These are phyloP conservation scores for Toxoplasma gondii DNA, from an alignment of 169 alveolate genomes.

Conservation along the genomic window DNA sequence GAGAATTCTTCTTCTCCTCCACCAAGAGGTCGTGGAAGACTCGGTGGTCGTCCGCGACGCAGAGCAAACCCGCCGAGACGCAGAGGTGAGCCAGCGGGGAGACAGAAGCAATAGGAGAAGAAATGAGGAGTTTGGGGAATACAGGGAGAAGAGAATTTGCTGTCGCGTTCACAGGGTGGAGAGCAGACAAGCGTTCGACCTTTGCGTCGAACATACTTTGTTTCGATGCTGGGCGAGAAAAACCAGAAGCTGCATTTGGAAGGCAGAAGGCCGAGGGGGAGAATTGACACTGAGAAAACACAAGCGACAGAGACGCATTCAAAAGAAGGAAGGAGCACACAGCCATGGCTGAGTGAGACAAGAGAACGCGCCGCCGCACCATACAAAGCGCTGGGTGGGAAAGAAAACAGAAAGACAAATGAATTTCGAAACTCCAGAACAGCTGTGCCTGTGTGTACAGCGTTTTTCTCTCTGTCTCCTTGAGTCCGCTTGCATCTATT, in stretches of 20 bases:
- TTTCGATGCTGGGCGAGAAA: neutral
- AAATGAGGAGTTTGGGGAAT: neutral
- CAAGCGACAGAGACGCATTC: neutral
- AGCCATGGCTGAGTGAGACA: neutral
- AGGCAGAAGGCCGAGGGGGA: neutral
- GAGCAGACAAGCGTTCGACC: no score
- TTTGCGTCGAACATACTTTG: no score
- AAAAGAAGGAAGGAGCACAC: neutral
- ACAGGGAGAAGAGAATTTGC: no score
- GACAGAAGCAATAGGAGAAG: neutral
- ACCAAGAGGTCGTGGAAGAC: constrained; percentile 23
- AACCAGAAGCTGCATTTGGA: neutral
- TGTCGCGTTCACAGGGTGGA: no score
- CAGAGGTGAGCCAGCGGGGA: constrained; percentile 6
- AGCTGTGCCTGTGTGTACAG: no score
- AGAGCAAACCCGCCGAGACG: neutral
- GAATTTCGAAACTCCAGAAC: no score
- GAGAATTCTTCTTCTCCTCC: neutral
- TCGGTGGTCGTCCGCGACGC: neutral
- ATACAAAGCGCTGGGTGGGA: neutral
- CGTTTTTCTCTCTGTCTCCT: no score
- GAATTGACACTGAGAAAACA: neutral
- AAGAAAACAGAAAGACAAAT: neutral
- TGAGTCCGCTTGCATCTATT: no score
- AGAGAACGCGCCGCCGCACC: neutral